Base-by-base conservation (phyloP, 768 basidiomycete genomes). In the Galerina sulciceps region DNA sequence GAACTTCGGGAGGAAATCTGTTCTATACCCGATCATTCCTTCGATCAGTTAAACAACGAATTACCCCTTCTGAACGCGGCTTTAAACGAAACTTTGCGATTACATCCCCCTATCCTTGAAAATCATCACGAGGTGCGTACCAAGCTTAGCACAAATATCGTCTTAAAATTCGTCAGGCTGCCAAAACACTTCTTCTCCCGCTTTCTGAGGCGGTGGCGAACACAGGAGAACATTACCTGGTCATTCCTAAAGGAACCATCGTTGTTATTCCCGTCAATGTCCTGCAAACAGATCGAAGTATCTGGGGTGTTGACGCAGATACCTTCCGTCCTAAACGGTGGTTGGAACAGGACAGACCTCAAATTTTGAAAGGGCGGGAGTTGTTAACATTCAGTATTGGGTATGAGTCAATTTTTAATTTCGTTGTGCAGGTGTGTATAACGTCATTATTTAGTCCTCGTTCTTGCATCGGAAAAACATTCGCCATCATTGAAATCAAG, bases 291-390 rank as follows among this genome's bases (percentile, higher is more conserved):
- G 82, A 87, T 53, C 68, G 73, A 50, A 68, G 72, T 6, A 67
- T 81, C 8, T 90, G 89, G 89, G 89, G 89, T 5, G 64, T 76
- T 6, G 85, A 89, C 65, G 79, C 85, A 2, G 70, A 79, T 20
- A 58, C 74, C 13, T 91, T 88, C 67, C 75, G 82, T 20, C 88
- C 88, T 3, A 79, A 81, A 53, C 82, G 89, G 18, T 91, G 89
- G 89, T 68, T 87, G 10, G 76, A 79, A 49, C 76, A 71, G 46
- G 49, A 58, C 31, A 63, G 64, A 59, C 58, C 61, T 22, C 66
- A 65, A 31, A 54, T 68, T 15, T 68, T 71, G 37, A 72, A 71
- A 45, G 73, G 71, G 11, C 79, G 75, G 44, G 79, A 81, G 42
- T 72, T 87, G 42, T 75, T 87, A 55, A 81, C 85, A 4, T 87